Base-by-base conservation (phyloP, 2,329 filamentous ascomycete species). In the Cladosporium sphaerospermum region DNA sequence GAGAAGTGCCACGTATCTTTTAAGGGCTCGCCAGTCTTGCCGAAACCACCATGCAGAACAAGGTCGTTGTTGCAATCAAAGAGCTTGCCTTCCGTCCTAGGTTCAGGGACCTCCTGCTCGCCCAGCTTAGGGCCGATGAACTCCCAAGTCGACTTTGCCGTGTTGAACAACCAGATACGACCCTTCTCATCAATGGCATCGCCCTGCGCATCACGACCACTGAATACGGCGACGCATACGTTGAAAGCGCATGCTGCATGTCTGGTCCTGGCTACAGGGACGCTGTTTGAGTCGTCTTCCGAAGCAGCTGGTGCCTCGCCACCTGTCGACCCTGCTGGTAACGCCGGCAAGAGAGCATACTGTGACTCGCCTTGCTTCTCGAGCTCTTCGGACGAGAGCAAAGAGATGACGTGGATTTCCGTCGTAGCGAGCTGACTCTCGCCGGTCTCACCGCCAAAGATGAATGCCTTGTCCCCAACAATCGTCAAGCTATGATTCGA, bases 361-460 rank as follows among this genome's bases (percentile, higher is more conserved):
- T 73, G 71, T 48, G 68, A 61, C 9, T 70, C 66, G 11, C 66
- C 61, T 54, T 51, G 64, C 52, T 60, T 59, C n/a, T 59, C 45
- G 18, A 50, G 49, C 36, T 52, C 53, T 7, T 40, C 40, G 1
- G 41, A 52, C 14, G 65, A 62, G 60, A 64, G 28, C 66, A 65
- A 36, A 4, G 68, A 70, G 34, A 75, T 56, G 3, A 65, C 63
- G 50, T 75, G 73, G 1, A 75, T 64, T 11, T 76, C 73, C 46
- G 69, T 75, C 52, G 67, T 69, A 3, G 71, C 70, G 11, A 73
- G 55, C 23, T 64, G 60, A n/a, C 64, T 65, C 6, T 63, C 60
- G 1, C 63, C 56, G 19, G 67, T 70, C 34, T 67, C 63, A 44
- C 73, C 73, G 36, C 73, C 73, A 53, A 74, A 75, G 19, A 76